phyloP scores from a whole-genome alignment of 768 basidiomycete species.

The Russula ochroleuca region DNA sequence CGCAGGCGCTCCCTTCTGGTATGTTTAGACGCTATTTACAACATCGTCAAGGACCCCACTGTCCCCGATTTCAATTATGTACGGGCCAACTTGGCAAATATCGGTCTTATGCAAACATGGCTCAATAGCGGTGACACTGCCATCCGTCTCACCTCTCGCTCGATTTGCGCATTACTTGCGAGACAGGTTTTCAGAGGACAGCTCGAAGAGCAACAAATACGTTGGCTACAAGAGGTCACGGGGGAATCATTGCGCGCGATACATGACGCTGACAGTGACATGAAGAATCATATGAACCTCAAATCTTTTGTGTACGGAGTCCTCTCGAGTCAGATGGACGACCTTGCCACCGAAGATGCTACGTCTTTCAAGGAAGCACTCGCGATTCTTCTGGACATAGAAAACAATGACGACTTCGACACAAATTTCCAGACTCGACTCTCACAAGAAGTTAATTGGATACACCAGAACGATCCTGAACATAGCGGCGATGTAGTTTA shows the following conservation, averaged over 20 bases:
- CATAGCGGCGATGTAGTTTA: fast-evolving
- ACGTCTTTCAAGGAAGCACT: too few relatives aligned
- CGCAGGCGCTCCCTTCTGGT: neutral
- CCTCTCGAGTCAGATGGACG: neutral
- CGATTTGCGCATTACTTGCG: neutral
- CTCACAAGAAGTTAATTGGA: too few relatives aligned
- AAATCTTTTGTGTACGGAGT: neutral
- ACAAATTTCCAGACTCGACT: too few relatives aligned
- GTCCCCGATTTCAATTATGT: neutral
- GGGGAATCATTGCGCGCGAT: too few relatives aligned
- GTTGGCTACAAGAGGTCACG: neutral
- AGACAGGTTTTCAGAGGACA: neutral
- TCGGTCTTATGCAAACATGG: neutral
- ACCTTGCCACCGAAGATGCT: too few relatives aligned
- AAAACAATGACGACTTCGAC: too few relatives aligned
- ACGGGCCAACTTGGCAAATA: neutral
- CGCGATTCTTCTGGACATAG: too few relatives aligned
- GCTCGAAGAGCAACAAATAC: neutral
- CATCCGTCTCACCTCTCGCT: neutral
- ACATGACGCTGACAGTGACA: neutral
- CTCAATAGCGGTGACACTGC: neutral
- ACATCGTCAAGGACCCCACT: neutral
- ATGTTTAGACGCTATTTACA: neutral
- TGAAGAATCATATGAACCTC: neutral
- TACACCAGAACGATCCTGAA: too few relatives aligned